Evolutionary conservation across 768 basidiomycete species (phyloP), one percentile per base, ranked within the genome.

Genomic region (Psilocybe azurescens): DNA sequence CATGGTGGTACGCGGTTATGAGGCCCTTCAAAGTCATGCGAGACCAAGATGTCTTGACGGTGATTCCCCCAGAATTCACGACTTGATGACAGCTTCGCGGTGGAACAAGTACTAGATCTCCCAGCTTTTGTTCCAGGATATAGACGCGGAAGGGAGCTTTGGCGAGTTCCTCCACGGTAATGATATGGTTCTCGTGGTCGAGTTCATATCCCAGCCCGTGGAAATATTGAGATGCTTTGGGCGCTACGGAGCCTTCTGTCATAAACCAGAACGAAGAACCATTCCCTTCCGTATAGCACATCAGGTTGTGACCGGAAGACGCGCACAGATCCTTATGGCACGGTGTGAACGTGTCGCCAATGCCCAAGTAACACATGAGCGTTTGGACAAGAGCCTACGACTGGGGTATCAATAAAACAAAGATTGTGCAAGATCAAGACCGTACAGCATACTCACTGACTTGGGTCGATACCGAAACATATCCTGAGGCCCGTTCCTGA

Each of bases 181-280:
- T 78, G 6, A 87, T 78, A 68, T 91, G 85, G 0, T 79, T 83
- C 74, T 95, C 93, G 67, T 91, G 85, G 69, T 95, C 93, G 5
- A 94, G 69, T 71, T 88, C 88, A 51, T 84, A 78, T 0, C 75
- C 72, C 29, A 90, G 73, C 5, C 73, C 69, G 3, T 83, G 81
- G 63, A 94, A 92, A 69, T 89, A 91, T 29, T 77, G 72, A 0
- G 85, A 77, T 4, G 84, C 89, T 9, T 69, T 73, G 9, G 81
- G 77, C 13, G 89, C 86, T 60, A 81, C 83, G 0, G 84, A 79
- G 29, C 85, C 80, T 61, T 81, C 77, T 1, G 93, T 93, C 90
- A 95, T 92, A 74, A 94, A 94, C 93, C 93, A 94, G 69, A 87
- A 91, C 1, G 92, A 88, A 1, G 88, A 89, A 0, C 89, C 91